Conservation (phyloP, 192 early-diverging fungal species). For the Coemansia sp. region DNA sequence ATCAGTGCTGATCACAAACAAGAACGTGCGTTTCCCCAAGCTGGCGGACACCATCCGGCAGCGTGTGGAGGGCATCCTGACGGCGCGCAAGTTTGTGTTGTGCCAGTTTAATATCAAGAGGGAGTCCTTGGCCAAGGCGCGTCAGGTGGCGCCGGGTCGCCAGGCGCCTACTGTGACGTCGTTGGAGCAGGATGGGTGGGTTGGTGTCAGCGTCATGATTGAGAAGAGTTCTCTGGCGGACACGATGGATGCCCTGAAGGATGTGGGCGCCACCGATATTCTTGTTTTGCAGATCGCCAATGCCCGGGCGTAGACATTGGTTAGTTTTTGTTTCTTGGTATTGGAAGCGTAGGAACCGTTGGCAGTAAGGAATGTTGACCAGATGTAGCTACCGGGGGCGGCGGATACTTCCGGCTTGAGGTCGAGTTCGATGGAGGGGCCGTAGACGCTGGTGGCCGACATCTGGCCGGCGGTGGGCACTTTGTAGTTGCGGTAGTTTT, state of each 20-base stretch:
- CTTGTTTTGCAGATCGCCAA: constrained; percentile 76
- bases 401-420: too few relatives aligned
- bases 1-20: constrained; percentile 86
- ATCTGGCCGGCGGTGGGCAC: too few relatives aligned
- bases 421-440: too few relatives aligned
- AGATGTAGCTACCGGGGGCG: too few relatives aligned
- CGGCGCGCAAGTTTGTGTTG: constrained; percentile 80
- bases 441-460: too few relatives aligned
- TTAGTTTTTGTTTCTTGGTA: background rate
- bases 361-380: too few relatives aligned
- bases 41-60: constrained; percentile 73
- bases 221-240: constrained; percentile 67
- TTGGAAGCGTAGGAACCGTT: too few relatives aligned
- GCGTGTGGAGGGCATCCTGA: constrained; percentile 86
- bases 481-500: too few relatives aligned
- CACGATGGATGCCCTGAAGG: constrained; percentile 86
- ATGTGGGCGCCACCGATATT: constrained; percentile 86
- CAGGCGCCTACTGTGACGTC: constrained; percentile 86
- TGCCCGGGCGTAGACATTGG: constrained; percentile 56
- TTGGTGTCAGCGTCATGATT: constrained; percentile 88
- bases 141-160: constrained; percentile 81
- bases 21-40: constrained; percentile 63
- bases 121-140: constrained; percentile 55
- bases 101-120: constrained; percentile 87
- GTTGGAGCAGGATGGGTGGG: constrained; percentile 83